Evolutionary conservation across 768 basidiomycete species (phyloP).

Genomic region (Tulasnella sp.): DNA sequence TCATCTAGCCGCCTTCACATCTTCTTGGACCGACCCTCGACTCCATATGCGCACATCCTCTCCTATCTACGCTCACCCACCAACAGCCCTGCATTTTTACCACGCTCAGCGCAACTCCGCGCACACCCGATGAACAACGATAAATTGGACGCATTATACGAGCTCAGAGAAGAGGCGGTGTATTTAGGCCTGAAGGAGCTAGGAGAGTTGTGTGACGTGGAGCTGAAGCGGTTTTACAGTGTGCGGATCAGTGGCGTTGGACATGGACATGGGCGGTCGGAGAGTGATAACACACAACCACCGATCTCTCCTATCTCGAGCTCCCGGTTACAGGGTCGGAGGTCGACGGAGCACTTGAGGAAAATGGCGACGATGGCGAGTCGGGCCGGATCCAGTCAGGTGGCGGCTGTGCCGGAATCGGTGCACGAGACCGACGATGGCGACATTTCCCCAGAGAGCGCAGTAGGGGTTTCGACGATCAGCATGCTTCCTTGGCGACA

Average conservation of each 20-base stretch:
- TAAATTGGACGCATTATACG: constrained; percentile 56
- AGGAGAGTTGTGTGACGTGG: constrained; percentile 52
- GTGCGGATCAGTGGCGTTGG: neutral
- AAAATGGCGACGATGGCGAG: too few species aligned
- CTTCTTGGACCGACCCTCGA: constrained; percentile 71
- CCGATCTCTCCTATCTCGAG: neutral
- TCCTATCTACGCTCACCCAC: constrained; percentile 50
- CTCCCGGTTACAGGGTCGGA: neutral
- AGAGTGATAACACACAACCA: neutral
- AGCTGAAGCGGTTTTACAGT: constrained; percentile 32
- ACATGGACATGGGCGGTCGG: neutral
- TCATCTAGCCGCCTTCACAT: constrained; percentile 44
- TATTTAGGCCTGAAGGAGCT: constrained; percentile 63
- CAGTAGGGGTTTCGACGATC: neutral
- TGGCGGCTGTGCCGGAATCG: neutral
- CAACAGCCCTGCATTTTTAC: constrained; percentile 38
- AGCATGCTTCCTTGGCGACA: neutral
- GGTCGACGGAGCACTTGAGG: neutral
- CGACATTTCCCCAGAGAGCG: neutral
- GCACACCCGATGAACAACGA: constrained; percentile 12
- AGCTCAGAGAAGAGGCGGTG: constrained; percentile 68
- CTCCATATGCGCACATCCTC: constrained; percentile 67
- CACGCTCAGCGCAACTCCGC: constrained; percentile 44
- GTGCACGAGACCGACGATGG: neutral
- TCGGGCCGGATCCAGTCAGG: too few species aligned